Evolutionary conservation across 2,329 filamentous ascomycete species (phyloP).

Genomic region (Curvularia hawaiiensis): DNA sequence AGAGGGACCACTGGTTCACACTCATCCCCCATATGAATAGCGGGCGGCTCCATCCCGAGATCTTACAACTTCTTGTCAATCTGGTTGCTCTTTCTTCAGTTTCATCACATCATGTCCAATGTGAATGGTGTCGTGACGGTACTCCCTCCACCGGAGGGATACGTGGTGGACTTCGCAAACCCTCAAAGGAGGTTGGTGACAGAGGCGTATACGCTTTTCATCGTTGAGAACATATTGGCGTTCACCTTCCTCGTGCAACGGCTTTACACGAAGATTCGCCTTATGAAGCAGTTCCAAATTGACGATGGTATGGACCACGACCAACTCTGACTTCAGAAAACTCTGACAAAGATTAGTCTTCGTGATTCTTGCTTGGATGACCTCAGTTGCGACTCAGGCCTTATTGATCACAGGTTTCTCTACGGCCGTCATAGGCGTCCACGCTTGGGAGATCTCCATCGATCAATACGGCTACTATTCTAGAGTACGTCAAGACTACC

Average conservation of each 20-base stretch:
- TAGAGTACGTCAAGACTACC: conserved; percentile 7
- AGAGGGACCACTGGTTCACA: conserved; percentile 1
- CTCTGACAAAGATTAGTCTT: conserved; percentile 10
- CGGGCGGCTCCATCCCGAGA: background rate
- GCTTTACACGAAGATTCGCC: conserved; percentile 32
- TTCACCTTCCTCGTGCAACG: conserved; percentile 32
- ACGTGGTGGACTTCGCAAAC: conserved; percentile 37
- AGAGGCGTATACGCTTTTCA: conserved; percentile 27
- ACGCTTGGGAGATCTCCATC: conserved; percentile 30
- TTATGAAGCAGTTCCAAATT: conserved; percentile 29
- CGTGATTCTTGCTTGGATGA: conserved; percentile 16
- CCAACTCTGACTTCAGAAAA: background rate
- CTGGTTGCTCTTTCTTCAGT: background rate
- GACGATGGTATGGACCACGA: conserved; percentile 31
- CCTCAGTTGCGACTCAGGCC: conserved; percentile 17
- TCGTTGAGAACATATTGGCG: conserved; percentile 26
- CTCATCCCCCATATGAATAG: background rate
- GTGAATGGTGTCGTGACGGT: conserved; percentile 17
- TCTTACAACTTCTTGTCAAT: background rate
- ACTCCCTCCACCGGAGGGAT: conserved; percentile 33
- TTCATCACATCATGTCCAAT: conserved; percentile 15
- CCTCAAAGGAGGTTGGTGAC: conserved; percentile 25
- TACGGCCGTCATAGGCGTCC: conserved; percentile 20
- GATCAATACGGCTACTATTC: conserved; percentile 22
- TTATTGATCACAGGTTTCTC: conserved; percentile 15